Percentiles rank a stretch among this genome's conserved stretches.
Conservation (phyloP, 1,139 yeast species). For the Blastobotrys capitulatus region DNA sequence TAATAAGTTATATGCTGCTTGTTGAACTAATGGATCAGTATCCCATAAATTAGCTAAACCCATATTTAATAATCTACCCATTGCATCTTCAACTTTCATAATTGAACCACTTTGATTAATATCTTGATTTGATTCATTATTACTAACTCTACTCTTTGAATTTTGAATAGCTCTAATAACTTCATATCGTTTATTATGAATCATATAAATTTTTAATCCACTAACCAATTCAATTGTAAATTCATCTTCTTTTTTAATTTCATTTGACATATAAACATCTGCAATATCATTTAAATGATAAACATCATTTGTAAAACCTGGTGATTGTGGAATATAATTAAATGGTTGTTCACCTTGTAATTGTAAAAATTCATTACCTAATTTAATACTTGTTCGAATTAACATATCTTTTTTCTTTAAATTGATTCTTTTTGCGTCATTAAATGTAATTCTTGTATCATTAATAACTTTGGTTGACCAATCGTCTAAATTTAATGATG, state of each 20-base stretch:
- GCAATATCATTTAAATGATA: conserved; percentile 35
- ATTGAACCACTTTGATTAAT: conserved; percentile 3
- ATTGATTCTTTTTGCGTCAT: conserved; percentile 14
- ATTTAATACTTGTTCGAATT: conserved; percentile 46
- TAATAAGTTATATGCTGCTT: conserved; percentile 59
- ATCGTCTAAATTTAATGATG: conserved; percentile 22
- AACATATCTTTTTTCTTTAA: conserved; percentile 7
- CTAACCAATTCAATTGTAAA: conserved; percentile 50
- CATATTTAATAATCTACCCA: conserved; percentile 46
- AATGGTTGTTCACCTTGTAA: conserved; percentile 41
- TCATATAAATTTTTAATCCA: conserved; percentile 16
- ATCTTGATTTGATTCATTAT: conserved; percentile 6
- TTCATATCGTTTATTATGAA: conserved; percentile 20
- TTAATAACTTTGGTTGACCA: conserved; percentile 20
- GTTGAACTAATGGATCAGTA: conserved; percentile 51
- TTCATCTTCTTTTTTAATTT: conserved; percentile 45
- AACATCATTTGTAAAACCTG: conserved; percentile 25
- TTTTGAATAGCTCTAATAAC: conserved; percentile 26
- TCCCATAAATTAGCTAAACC: conserved; percentile 65
- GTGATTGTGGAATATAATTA: conserved; percentile 38
- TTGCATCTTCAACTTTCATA: conserved; percentile 25
- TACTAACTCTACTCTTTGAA: conserved; percentile 22
- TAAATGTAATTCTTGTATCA: conserved; percentile 23
- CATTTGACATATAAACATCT: conserved; percentile 41
- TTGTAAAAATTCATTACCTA: conserved; percentile 69